Evolutionary conservation across 306 rosid genomes (phyloP).

Genomic region (Ormosia semicastrata): DNA sequence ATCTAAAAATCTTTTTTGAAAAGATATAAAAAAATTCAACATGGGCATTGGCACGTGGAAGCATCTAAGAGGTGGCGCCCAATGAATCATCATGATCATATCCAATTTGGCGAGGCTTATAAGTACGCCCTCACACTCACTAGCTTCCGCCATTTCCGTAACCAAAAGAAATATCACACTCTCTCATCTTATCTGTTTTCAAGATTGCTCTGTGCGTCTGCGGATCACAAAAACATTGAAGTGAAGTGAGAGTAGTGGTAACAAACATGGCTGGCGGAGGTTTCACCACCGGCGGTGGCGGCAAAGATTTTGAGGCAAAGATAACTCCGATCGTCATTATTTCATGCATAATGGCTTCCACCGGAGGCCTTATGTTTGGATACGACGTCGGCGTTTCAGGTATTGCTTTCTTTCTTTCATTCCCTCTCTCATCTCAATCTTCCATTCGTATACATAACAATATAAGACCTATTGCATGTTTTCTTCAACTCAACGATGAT

Average conservation of each 20-base stretch:
- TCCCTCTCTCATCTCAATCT: neutral
- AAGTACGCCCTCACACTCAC: neutral
- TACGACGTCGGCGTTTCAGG: constrained; percentile 89
- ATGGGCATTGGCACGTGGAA: too few species aligned
- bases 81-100: constrained; percentile 23
- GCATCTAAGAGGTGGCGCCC: constrained; percentile 25
- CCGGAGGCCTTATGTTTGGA: constrained; percentile 95
- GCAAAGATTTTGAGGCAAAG: constrained; percentile 68
- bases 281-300: constrained; percentile 15
- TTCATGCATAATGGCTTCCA: constrained; percentile 87
- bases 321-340: constrained; percentile 77
- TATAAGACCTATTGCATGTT: neutral
- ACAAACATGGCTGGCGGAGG: constrained; percentile 64
- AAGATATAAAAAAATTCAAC: too few species aligned
- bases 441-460: neutral
- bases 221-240: neutral
- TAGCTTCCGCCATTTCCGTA: neutral
- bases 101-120: neutral
- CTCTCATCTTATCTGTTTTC: neutral
- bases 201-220: neutral
- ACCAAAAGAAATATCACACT: neutral
- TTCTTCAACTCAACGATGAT: neutral
- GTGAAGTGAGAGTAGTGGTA: neutral
- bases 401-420: neutral
- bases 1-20: too few species aligned